These are phyloP conservation scores for Solanum aculeatissimum DNA, from an alignment of 305 asterid species.

Conservation along the genomic window DNA sequence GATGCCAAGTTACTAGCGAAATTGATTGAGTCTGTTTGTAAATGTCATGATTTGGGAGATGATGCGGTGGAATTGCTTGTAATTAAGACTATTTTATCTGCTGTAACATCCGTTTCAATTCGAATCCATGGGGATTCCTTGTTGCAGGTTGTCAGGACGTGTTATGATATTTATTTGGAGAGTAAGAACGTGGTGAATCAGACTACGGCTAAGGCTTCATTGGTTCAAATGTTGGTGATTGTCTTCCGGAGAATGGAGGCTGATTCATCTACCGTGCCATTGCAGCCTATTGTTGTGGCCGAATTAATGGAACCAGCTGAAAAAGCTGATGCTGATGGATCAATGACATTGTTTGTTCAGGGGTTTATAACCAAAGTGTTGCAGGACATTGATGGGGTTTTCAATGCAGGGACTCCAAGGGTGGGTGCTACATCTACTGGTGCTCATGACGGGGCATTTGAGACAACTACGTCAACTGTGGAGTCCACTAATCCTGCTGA, in stretches of 20 bases:
- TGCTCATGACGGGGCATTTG: constrained; percentile 94
- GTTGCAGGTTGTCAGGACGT: constrained; percentile 81
- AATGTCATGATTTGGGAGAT: constrained; percentile 79
- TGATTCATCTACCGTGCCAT: constrained; percentile 87
- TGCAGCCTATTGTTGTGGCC: constrained; percentile 95
- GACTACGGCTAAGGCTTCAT: constrained; percentile 90
- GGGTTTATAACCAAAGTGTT: constrained; percentile 81
- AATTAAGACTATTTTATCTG: constrained; percentile 73
- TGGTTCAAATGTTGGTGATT: constrained; percentile 94
- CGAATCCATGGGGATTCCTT: constrained; percentile 88
- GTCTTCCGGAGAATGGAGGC: constrained; percentile 99
- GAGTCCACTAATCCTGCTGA: constrained; percentile 96
- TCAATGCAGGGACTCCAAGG: constrained; percentile 63
- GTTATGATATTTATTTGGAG: constrained; percentile 71
- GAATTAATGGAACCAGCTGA: constrained; percentile 87
- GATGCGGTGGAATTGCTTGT: constrained; percentile 71
- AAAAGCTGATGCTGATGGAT: constrained; percentile 75
- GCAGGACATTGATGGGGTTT: constrained; percentile 92
- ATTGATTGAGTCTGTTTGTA: constrained; percentile 74
- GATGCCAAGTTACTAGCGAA: constrained; percentile 63
- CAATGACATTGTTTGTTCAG: constrained; percentile 85
- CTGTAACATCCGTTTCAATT: constrained; percentile 71
- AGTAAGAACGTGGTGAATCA: constrained; percentile 94
- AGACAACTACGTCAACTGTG: constrained; percentile 82
- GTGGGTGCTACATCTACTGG: constrained; percentile 32